Conservation (phyloP, 2,329 filamentous ascomycete species). For the Alternaria solani region DNA sequence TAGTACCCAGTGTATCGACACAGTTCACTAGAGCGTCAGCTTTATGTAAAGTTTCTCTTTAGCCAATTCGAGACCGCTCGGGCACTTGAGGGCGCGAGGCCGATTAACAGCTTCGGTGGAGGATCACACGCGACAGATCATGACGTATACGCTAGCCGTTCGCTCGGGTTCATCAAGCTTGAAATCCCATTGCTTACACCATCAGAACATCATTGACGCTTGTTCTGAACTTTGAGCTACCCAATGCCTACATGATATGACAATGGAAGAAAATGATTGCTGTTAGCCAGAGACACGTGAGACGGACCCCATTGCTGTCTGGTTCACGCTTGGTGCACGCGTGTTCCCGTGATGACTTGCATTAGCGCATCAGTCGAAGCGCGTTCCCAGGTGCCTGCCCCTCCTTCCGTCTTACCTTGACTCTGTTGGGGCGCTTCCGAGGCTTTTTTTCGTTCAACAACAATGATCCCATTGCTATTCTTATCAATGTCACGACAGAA, state of each 20-base stretch:
- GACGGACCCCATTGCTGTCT: not conserved
- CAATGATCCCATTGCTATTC: not conserved
- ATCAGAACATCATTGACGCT: not conserved
- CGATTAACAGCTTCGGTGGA: not conserved
- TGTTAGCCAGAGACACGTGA: not conserved
- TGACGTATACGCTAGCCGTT: slow-evolving; percentile 13
- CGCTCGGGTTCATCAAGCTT: not conserved
- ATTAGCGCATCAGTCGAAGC: slow-evolving; percentile 34
- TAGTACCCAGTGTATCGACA: not conserved
- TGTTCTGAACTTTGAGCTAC: not conserved
- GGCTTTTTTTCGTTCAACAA: not conserved
- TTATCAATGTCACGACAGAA: not conserved
- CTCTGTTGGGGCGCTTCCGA: not conserved
- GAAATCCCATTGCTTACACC: not conserved
- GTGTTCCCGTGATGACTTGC: slow-evolving; percentile 36
- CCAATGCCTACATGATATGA: not conserved
- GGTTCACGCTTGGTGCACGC: not conserved
- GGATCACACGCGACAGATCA: slow-evolving; percentile 2
- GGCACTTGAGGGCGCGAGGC: not conserved
- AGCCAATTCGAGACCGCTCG: not conserved
- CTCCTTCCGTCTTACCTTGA: slow-evolving; percentile 1
- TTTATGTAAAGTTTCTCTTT: not conserved
- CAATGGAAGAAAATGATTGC: not conserved
- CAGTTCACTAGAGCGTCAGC: not conserved
- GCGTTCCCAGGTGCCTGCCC: slow-evolving; percentile 8